Evolutionary conservation across 345 rosid genomes (phyloP), one percentile per base, ranked within the genome.

Genomic region (Eucalyptus pauciflora): DNA sequence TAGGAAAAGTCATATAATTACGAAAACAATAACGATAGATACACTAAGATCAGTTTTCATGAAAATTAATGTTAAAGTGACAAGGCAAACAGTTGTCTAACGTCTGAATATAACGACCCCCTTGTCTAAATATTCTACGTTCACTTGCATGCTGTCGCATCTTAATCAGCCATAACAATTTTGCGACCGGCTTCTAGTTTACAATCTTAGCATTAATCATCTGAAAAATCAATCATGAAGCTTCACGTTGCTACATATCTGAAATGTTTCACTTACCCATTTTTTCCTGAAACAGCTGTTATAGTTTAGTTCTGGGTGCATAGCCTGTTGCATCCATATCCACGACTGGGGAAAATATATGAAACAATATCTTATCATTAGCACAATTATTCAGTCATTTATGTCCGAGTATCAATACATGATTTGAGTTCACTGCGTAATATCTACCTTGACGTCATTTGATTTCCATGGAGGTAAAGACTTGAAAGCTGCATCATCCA

Each of bases 311-410:
- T 98, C 99, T 24, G 98, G 99, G 89, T 98, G 99, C 98, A 98
- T 95, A 27, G 97, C 98, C 93, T 98, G 99, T 88, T 98, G 99
- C 99, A 97, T 98, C 98, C 97, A 96, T 92, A 98, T 95, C 98
- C 99, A 98, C 87, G 99, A 96, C 99, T 98, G 94, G 90, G 33
- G 87, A 11, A 33, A 43, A 46, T 9, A 87, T 48, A 37, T 20
- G 56, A 52, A 49, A 20, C 27, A 31, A 50, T 56, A 22, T 27
- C 31, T 43, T 10, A 29, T 27, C 49, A 87, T 81, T 24, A n/a
- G 29, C 16, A 86, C 48, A 10, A 76, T 20, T 11, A 6, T 37
- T 76, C 10, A 76, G 29, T 41, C 11, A 76, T 76, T 76, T 76
- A 76, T 71, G 81, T 64, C 76, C 33, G 76, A 14, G 76, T 64